Evolutionary conservation across 1,139 yeast species (phyloP), one percentile per base, ranked within the genome.

Genomic region (Waltiozyma solani): DNA sequence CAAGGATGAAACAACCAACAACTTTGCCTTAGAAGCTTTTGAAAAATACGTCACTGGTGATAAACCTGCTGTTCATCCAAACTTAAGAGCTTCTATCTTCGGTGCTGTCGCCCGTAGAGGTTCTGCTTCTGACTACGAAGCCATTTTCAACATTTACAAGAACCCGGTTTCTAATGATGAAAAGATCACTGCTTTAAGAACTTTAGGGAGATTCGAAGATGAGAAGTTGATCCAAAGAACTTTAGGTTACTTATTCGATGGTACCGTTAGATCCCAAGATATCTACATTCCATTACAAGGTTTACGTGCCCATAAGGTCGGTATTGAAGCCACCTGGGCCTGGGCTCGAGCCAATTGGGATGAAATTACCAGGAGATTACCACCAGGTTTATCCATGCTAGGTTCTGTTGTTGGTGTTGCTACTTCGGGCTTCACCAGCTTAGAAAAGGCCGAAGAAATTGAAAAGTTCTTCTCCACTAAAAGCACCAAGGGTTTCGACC

Each of bases 281-380:
- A 73, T 84, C 41, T 79, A 78, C 58, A 72, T 80, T 45, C 87
- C 94, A 50, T 68, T 89, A 72, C 73, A 66, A 45, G 87, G 93
- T 32, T 64, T 85, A 62, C 67, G 81, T 52, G 55, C 73, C 15
- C 78, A 76, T 53, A 67, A 63, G 41, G 68, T 65, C 34, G 95
- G 95, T 63, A 67, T 76, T 45, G 52, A 50, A 48, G 72, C 75
- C 17, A 62, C 79, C 48, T 89, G 91, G 87, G 46, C 56, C n/a
- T 89, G 96, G 95, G 57, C 80, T 50, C 72, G 73, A 47, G 52
- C 47, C n/a, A 79, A 87, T 59, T 87, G 93, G 89, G 85, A 75
- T 42, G 68, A 62, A 35, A 59, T 89, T 46, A 62, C 64, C 49
- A 68, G 73, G 56, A 65, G 71, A 50, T 71, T 85, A 57, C 95